Evolutionary conservation across 352 stramenopile genomes (phyloP).

Genomic region (Phytopythium helicoides): DNA sequence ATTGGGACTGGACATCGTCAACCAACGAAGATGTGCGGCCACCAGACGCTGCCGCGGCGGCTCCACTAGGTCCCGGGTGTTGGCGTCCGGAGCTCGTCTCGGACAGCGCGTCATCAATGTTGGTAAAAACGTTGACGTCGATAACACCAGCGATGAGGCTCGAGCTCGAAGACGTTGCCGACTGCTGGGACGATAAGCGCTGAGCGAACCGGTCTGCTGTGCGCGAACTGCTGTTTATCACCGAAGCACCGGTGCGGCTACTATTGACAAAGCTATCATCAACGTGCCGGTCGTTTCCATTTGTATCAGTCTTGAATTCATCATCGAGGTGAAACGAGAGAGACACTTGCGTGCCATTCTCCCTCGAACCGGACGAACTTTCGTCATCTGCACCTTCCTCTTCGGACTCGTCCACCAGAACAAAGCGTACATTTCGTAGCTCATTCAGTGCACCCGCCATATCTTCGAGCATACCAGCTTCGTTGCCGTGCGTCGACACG

Average conservation of each 20-base stretch:
- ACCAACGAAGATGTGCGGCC: conserved; percentile 14
- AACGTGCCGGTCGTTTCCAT: conserved; percentile 6
- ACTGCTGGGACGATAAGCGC: conserved; percentile 15
- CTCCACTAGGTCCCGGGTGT: no score
- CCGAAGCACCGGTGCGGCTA: conserved; percentile 10
- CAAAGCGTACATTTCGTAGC: conserved; percentile 75
- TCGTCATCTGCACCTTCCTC: conserved; percentile 34
- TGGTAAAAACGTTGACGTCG: conserved; percentile 80
- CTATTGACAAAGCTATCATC: conserved; percentile 10
- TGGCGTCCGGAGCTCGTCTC: conserved; percentile 25
- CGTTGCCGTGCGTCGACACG: conserved; percentile 85
- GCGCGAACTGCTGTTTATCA: neutral
- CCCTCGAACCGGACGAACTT: conserved; percentile 17
- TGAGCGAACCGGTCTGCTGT: neutral
- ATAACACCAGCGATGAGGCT: conserved; percentile 65
- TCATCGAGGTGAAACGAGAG: conserved; percentile 72
- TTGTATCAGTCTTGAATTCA: conserved; percentile 51
- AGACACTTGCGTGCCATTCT: conserved; percentile 34
- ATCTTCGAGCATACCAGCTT: conserved; percentile 86
- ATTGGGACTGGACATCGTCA: conserved; percentile 22
- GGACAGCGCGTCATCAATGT: conserved; percentile 63
- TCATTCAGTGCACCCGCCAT: conserved; percentile 83
- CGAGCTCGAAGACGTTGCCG: conserved; percentile 24
- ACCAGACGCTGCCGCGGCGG: neutral
- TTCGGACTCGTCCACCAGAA: conserved; percentile 77